Evolutionary conservation across 768 basidiomycete species (phyloP), one percentile per base, ranked within the genome.

Genomic region (Trametes sanguinea): DNA sequence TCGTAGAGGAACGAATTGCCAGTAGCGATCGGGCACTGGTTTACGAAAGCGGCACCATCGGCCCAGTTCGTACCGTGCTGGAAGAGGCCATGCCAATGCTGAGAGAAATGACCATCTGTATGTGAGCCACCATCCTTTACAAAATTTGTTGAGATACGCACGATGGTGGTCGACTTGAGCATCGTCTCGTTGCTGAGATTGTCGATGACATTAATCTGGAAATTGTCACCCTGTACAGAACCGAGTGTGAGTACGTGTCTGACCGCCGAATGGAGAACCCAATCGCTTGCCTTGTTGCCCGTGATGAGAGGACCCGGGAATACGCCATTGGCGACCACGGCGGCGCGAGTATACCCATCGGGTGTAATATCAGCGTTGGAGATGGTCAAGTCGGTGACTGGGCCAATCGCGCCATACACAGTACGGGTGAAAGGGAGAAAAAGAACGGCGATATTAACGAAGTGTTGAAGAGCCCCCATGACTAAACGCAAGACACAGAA

Each of bases 1-100:
- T 78, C 71, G 54, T 84, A 80, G 50, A 73, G 66, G 69, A 76
- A 79, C 1, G 79, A 78, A 45, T 77, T 44, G 2, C 75, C 77
- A 0, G 82, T 47, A 8, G 66, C 57, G 45, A 76, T 72, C 1
- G 74, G 74, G 60, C 74, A 76, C 57, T 76, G 74, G 67, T 78
- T 83, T 46, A 83, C 81, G 61, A 81, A 81, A 2, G 77, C 68
- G 2, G 73, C 43, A 8, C 83, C 83, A 50, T 85, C 83, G 50
- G 79, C 81, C 35, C 76, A 73, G 11, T 79, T 80, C 6, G 76
- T 74, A 8, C 74, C 73, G 7, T 72, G 62, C 64, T 83, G 82
- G 62, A 77, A 80, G n/a, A 83, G 35, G 2, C 82, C 82, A 60
- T 83, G 82, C 82, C 82, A 83, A 43, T 73, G 72, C 72, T 73